A percentile compares a stretch with the other conserved stretches of the same genome.
phyloP scores from a whole-genome alignment of 2,329 filamentous ascomycete species.

The Nannizzia gypsea region DNA sequence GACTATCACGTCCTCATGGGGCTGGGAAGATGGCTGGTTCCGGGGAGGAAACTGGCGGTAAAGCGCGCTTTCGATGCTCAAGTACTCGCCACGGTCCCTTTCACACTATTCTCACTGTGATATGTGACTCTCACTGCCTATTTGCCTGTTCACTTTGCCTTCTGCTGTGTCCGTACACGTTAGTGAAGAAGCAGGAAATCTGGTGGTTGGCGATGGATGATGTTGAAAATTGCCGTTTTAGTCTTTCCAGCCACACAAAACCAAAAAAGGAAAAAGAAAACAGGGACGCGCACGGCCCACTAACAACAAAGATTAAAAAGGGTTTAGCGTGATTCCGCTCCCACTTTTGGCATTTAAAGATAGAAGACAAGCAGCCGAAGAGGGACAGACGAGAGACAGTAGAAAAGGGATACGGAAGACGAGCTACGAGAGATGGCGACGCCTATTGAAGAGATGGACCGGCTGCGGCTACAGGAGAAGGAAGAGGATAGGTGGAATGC shows the following conservation, averaged over 20 bases:
- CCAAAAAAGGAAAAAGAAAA: not conserved
- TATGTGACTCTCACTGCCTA: not conserved
- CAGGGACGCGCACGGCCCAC: not conserved
- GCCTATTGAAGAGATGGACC: constrained; percentile 12
- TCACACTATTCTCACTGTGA: not conserved
- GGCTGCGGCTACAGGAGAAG: constrained; percentile 9
- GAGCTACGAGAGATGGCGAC: constrained; percentile 7
- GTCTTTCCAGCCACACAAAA: not conserved
- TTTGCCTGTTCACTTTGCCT: not conserved
- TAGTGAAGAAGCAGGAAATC: not conserved
- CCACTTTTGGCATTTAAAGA: not conserved
- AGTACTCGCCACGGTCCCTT: not conserved
- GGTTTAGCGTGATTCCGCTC: not conserved
- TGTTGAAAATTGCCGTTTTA: not conserved
- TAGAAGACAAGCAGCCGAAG: not conserved
- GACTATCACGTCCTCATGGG: not conserved
- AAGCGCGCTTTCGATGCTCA: not conserved
- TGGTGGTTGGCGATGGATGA: not conserved
- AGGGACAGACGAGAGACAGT: not conserved
- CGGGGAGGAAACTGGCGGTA: not conserved
- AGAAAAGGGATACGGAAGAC: not conserved
- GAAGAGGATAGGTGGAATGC: constrained; percentile 8
- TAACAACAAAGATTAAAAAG: not conserved
- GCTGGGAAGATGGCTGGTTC: not conserved
- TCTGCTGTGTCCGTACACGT: not conserved